Evolutionary conservation across 768 basidiomycete genomes (phyloP).

Genomic region (Kwoniella heveanensis): DNA sequence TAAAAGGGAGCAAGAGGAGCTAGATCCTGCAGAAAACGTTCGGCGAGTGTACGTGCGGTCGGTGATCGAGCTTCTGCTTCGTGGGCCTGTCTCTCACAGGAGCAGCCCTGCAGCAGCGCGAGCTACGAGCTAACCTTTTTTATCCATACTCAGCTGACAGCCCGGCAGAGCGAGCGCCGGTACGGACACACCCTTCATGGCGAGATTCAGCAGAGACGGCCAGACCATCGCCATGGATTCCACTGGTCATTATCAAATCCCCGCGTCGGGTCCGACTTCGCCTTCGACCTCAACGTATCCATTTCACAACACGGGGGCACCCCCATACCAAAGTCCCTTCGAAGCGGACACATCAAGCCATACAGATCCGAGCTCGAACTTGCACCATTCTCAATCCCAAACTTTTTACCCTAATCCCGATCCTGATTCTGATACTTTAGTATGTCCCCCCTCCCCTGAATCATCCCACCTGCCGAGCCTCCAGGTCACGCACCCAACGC

Average conservation of each 20-base stretch:
- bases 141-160: too few relatives aligned
- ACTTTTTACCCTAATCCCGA: background rate
- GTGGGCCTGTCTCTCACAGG: too few relatives aligned
- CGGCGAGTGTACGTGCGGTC: too few relatives aligned
- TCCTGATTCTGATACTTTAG: background rate
- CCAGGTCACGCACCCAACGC: constrained; percentile 30
- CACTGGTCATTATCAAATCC: background rate
- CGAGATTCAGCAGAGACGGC: background rate
- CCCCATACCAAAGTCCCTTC: background rate
- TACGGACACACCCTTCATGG: background rate
- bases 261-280: background rate
- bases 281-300: background rate
- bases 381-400: background rate
- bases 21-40: background rate
- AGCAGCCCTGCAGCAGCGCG: too few relatives aligned
- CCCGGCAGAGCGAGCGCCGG: too few relatives aligned
- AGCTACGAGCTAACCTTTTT: too few relatives aligned
- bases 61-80: too few relatives aligned
- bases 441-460: constrained; percentile 1
- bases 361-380: background rate
- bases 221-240: background rate
- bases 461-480: constrained; percentile 16
- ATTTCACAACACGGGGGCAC: background rate
- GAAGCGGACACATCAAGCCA: background rate
- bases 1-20: background rate